A percentile compares a stretch with the other conserved stretches of the same genome.
Evolutionary conservation across 176 grass and related monocot species (phyloP).

Genomic region (Alloteropsis semialata): DNA sequence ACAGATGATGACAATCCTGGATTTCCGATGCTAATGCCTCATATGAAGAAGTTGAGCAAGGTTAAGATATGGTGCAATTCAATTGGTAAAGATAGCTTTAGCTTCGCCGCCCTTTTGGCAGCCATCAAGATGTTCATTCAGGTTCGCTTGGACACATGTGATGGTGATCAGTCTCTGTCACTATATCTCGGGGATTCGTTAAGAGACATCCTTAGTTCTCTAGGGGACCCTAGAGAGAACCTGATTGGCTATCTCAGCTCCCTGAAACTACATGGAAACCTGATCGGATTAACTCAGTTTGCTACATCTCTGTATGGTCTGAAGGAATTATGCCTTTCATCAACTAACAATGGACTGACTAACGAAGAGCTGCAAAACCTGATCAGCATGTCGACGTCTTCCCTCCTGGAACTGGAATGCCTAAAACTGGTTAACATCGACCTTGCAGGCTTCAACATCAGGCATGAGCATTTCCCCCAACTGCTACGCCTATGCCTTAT

Average conservation of each 20-base stretch:
- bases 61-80: too few relatives aligned
- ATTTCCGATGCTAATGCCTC: too few relatives aligned
- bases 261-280: not conserved
- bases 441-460: not conserved
- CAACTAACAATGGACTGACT: not conserved
- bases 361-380: not conserved
- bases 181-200: not conserved
- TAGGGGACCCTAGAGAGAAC: too few relatives aligned
- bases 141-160: not conserved
- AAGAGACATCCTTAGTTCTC: not conserved
- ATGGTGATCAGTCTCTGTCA: not conserved
- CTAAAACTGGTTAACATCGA: not conserved
- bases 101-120: not conserved
- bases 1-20: too few relatives aligned
- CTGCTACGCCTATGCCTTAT: not conserved
- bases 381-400: too few relatives aligned
- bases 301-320: not conserved
- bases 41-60: too few relatives aligned
- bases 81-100: too few relatives aligned
- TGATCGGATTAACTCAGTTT: not conserved
- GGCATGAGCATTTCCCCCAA: not conserved
- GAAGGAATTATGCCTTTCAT: not conserved
- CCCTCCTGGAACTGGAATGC: not conserved
- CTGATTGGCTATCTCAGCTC: conserved; percentile 5
- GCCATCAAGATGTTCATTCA: not conserved